Percentiles rank a stretch among this genome's conserved stretches.
Evolutionary conservation across 2,329 filamentous ascomycete genomes (phyloP).

Genomic region (Monosporascus sp.): DNA sequence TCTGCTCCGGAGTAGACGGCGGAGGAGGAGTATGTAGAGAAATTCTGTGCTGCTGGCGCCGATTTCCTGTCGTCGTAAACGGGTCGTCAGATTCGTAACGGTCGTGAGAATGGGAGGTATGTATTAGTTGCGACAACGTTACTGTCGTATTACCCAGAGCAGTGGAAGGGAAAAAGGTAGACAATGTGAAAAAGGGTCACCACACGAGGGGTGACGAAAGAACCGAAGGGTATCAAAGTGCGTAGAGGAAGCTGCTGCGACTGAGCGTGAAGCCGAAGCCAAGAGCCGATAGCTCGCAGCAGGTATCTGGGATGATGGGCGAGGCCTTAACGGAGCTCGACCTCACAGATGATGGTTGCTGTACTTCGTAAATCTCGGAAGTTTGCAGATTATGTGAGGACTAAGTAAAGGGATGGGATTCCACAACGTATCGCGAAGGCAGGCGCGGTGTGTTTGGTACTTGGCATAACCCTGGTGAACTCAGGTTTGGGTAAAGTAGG

Average conservation of each 20-base stretch:
- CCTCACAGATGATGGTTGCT: background rate
- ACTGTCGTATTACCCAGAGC: slow-evolving; percentile 32
- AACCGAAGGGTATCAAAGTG: slow-evolving; percentile 9
- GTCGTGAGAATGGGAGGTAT: slow-evolving; percentile 41
- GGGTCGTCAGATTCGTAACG: slow-evolving; percentile 49
- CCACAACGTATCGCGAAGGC: background rate
- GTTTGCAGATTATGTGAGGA: background rate
- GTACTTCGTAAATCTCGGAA: background rate
- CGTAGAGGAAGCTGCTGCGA: slow-evolving; percentile 1
- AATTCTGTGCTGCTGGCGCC: slow-evolving; percentile 37
- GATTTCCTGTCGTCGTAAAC: slow-evolving; percentile 29
- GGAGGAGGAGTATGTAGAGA: slow-evolving; percentile 31
- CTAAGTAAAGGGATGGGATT: background rate
- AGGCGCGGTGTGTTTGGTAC: background rate
- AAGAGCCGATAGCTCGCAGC: background rate
- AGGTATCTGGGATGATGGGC: background rate
- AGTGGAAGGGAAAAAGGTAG: slow-evolving; percentile 30
- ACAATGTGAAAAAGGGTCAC: slow-evolving; percentile 46
- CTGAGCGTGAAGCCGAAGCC: no score
- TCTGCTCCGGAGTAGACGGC: slow-evolving; percentile 27
- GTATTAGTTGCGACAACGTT: slow-evolving; percentile 40
- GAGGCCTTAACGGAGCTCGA: background rate
- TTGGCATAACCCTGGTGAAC: background rate
- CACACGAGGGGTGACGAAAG: slow-evolving; percentile 27
- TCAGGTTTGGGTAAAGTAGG: slow-evolving; percentile 9